Conservation (phyloP, 2,329 filamentous ascomycete species). For the Whalleya microplaca region DNA sequence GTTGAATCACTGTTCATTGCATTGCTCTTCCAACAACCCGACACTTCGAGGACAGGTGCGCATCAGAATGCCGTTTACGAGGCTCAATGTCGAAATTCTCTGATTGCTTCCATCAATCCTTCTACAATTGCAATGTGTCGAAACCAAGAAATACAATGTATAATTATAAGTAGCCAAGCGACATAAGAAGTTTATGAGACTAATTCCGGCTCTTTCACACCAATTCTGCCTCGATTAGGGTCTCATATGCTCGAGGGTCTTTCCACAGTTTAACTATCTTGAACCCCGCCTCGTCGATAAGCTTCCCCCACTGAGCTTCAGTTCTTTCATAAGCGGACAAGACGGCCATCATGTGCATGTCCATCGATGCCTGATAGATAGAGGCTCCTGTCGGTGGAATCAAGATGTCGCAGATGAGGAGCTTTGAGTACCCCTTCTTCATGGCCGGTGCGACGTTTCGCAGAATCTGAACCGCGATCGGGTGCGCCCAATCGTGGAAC, state of each 20-base stretch:
- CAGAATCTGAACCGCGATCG: constrained; percentile 37
- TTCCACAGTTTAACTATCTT: constrained; percentile 24
- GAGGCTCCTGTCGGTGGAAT: constrained; percentile 42
- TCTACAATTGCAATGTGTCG: too few relatives aligned
- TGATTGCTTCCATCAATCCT: too few relatives aligned
- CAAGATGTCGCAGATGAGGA: constrained; percentile 48
- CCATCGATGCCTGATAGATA: constrained; percentile 21
- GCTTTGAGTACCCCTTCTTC: constrained; percentile 41
- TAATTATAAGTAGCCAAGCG: neutral
- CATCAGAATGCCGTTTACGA: too few relatives aligned
- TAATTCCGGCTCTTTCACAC: neutral
- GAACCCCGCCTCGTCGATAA: constrained; percentile 24
- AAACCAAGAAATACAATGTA: neutral
- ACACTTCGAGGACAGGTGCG: too few relatives aligned
- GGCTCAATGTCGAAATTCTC: too few relatives aligned
- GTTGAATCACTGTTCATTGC: too few relatives aligned
- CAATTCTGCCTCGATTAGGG: constrained; percentile 29
- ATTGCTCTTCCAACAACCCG: too few relatives aligned
- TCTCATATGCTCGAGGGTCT: constrained; percentile 24
- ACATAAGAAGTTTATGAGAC: neutral
- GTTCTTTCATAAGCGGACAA: constrained; percentile 27
- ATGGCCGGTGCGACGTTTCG: constrained; percentile 36
- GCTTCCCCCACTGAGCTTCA: constrained; percentile 22
- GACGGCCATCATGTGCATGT: constrained; percentile 27
- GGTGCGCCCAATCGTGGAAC: constrained; percentile 46